Evolutionary conservation across 495 filamentous ascomycete species (phyloP).

Genomic region (Aspergillus coremiiformis): DNA sequence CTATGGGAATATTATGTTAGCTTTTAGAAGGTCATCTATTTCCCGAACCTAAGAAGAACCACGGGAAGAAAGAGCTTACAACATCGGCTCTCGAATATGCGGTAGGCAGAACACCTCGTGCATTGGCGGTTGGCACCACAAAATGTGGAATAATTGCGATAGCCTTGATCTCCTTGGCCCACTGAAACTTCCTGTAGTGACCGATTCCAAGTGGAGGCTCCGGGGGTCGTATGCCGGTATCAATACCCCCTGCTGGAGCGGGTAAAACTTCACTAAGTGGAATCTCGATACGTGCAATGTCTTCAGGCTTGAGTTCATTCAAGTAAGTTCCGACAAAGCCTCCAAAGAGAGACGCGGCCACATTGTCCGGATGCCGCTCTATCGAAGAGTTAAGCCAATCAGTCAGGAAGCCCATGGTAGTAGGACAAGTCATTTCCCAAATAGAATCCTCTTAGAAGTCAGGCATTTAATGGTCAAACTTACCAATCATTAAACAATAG

Average conservation of each 20-base stretch:
- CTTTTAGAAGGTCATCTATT: not conserved
- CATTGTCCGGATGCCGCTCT: slow-evolving; percentile 95
- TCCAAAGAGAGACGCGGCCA: slow-evolving; percentile 88
- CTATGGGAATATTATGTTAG: slow-evolving; percentile 27
- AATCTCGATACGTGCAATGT: slow-evolving; percentile 81
- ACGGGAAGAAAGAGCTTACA: slow-evolving; percentile 37
- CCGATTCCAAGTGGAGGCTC: slow-evolving; percentile 86
- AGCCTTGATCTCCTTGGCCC: slow-evolving; percentile 89
- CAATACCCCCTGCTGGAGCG: slow-evolving; percentile 73
- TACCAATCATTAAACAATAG: slow-evolving; percentile 88
- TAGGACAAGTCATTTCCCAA: not conserved
- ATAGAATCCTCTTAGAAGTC: not conserved
- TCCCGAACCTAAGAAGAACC: not conserved
- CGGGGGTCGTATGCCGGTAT: slow-evolving; percentile 76
- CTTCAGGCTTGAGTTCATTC: slow-evolving; percentile 78
- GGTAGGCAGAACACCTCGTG: slow-evolving; percentile 71
- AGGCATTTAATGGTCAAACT: slow-evolving; percentile 3
- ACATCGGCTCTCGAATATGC: slow-evolving; percentile 71
- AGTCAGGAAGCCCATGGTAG: not conserved
- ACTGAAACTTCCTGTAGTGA: slow-evolving; percentile 85
- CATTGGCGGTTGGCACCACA: slow-evolving; percentile 82
- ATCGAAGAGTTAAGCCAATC: slow-evolving; percentile 10
- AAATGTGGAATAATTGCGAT: slow-evolving; percentile 93
- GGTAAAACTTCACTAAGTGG: slow-evolving; percentile 92
- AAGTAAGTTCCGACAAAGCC: slow-evolving; percentile 97